Conservation (phyloP, 306 rosid species). For the Ceratonia siliqua region DNA sequence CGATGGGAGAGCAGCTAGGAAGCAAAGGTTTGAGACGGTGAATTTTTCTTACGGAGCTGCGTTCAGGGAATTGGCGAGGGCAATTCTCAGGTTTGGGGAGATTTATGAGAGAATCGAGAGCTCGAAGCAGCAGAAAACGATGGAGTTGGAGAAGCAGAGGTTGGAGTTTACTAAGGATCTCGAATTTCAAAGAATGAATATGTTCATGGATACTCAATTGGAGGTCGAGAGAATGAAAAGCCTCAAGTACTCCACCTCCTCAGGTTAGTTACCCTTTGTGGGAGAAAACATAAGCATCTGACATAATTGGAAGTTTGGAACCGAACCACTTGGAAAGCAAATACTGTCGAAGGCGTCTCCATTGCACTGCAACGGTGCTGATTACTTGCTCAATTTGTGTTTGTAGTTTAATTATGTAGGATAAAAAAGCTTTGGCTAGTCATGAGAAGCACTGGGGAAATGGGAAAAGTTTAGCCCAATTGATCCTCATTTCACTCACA, state of each 20-base stretch:
- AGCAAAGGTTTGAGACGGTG: conserved; percentile 31
- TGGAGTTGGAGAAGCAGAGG: conserved; percentile 60
- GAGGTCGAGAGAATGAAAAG: conserved; percentile 49
- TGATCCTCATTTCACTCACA: not conserved
- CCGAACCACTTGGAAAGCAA: not conserved
- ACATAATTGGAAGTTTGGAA: not conserved
- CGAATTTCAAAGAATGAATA: conserved; percentile 50
- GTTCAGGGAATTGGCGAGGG: conserved; percentile 51
- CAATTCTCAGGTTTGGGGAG: conserved; percentile 50
- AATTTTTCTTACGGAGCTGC: conserved; percentile 38
- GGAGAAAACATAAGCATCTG: not conserved
- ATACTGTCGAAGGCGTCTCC: not conserved
- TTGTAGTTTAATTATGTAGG: not conserved
- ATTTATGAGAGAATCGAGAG: conserved; percentile 53
- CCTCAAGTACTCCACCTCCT: conserved; percentile 12
- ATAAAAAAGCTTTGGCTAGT: not conserved
- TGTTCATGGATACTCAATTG: conserved; percentile 53
- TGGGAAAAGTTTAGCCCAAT: not conserved
- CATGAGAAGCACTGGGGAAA: not conserved
- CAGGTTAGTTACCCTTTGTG: not conserved
- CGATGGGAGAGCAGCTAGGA: conserved; percentile 16
- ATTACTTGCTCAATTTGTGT: not conserved
- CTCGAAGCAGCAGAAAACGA: conserved; percentile 41
- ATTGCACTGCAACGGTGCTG: not conserved
- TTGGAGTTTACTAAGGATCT: conserved; percentile 54